Conservation (phyloP, 2,329 filamentous ascomycete genomes). For the Pseudocercospora cruenta region DNA sequence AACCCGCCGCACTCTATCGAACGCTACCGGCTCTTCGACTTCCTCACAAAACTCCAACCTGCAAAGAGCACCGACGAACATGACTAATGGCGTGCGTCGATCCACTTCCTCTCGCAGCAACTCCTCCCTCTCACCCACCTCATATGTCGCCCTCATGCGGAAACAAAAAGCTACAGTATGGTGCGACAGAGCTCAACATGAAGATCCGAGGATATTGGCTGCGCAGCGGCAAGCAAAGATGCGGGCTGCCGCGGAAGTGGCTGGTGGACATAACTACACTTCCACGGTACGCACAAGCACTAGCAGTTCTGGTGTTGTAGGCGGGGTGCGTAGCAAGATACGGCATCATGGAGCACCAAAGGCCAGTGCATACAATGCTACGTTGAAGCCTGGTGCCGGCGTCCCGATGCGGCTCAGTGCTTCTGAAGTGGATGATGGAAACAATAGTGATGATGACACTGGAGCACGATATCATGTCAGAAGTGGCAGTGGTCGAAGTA, state of each 20-base stretch:
- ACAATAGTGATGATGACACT: constrained; percentile 73
- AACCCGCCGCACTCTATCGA: constrained; percentile 64
- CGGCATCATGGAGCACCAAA: constrained; percentile 82
- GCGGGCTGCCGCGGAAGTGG: constrained; percentile 81
- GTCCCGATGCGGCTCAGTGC: constrained; percentile 91
- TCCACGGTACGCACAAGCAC: constrained; percentile 34
- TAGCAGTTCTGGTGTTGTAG: constrained; percentile 42
- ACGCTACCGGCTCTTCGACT: constrained; percentile 68
- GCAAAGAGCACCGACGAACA: constrained; percentile 54
- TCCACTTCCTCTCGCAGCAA: constrained; percentile 79
- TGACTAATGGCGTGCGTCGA: constrained; percentile 58
- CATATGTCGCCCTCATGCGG: constrained; percentile 93
- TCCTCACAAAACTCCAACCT: constrained; percentile 57
- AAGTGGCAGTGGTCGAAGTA: constrained; percentile 75
- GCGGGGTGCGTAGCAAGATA: constrained; percentile 78
- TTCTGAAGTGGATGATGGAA: constrained; percentile 87
- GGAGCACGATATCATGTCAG: constrained; percentile 64
- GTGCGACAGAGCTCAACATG: constrained; percentile 91
- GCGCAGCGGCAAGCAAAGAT: constrained; percentile 86
- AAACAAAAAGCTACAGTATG: constrained; percentile 98
- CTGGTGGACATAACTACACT: constrained; percentile 57
- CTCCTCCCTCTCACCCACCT: constrained; percentile 61
- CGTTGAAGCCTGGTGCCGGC: constrained; percentile 74
- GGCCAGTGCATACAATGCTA: constrained; percentile 76
- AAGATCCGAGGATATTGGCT: constrained; percentile 81